Evolutionary conservation across 305 asterid genomes (phyloP), one percentile per base, ranked within the genome.

Genomic region (Fraxinus sp.): DNA sequence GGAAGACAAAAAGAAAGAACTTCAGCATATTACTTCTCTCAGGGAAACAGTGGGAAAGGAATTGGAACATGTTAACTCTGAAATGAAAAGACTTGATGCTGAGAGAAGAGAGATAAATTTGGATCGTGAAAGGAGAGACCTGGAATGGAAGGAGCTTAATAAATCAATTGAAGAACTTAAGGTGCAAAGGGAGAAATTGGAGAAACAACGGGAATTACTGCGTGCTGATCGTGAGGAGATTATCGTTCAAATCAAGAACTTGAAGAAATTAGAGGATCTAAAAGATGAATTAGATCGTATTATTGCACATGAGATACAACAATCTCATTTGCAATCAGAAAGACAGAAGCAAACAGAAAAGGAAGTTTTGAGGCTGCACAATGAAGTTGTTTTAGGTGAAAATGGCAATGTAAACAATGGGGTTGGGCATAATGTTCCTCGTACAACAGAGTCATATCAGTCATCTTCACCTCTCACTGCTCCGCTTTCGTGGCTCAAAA

Each of bases 131-230:
- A 93, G 86, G 88, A 91, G 98, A 88, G 94, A 90, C 83, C 90
- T 85, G 66, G 98, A 97, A 85, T 94, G 98, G 97, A 88, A 93
- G 33, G 96, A 93, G 90, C 87, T 97, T 83, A 91, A 89, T 81
- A 89, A 76, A 33, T 92, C 93, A n/a, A 93, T 94, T 28, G 96
- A 93, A 82, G 97, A 92, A 85, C 97, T 97, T 78, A 91, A 88
- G 89, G 88, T 86, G 84, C 99, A 97, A 86, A 92, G 98, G 76
- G 90, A 7, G 62, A 52, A 52, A 52, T 52, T 52, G 88, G 99
- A 92, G 93, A 92, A 93, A 86, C 98, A 97, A 87, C 90, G 99
- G 89, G 98, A 93, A 87, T 88, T 91, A 55, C 89, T 97, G 44
- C 94, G 85, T 77, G 94, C 95, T 79, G 99, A 97, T 79, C 89